Evolutionary conservation across 2,329 filamentous ascomycete species (phyloP).

Genomic region (Calonectria naviculata): DNA sequence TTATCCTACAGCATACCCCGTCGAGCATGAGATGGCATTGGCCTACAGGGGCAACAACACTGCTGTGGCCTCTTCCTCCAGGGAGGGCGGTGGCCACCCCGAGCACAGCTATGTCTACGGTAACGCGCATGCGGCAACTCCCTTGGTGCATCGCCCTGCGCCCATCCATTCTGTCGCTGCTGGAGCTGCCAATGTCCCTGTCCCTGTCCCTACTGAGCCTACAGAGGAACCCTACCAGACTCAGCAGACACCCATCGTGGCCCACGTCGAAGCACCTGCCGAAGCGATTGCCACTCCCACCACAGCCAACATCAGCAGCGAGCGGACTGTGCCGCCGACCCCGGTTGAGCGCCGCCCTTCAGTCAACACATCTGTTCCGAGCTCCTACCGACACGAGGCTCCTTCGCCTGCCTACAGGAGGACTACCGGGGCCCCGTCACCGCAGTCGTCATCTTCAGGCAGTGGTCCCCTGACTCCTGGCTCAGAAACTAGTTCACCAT

Average conservation of each 20-base stretch:
- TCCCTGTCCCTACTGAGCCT: constrained; percentile 31
- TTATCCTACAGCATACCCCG: constrained; percentile 36
- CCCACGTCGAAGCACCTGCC: background rate
- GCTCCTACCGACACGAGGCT: constrained; percentile 41
- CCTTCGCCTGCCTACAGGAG: constrained; percentile 37
- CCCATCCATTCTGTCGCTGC: no score
- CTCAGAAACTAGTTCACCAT: constrained; percentile 29
- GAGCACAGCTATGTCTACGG: constrained; percentile 41
- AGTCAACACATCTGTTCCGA: constrained; percentile 27
- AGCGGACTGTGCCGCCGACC: constrained; percentile 35
- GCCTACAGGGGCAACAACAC: constrained; percentile 33
- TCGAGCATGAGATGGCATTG: constrained; percentile 41
- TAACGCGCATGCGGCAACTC: constrained; percentile 13
- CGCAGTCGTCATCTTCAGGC: constrained; percentile 29
- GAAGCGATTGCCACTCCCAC: background rate
- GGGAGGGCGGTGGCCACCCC: constrained; percentile 35
- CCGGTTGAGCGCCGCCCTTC: constrained; percentile 22
- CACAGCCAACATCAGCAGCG: constrained; percentile 24
- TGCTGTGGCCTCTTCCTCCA: constrained; percentile 14
- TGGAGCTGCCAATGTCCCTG: background rate
- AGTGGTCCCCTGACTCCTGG: constrained; percentile 34
- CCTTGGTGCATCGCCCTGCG: background rate
- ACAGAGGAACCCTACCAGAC: background rate
- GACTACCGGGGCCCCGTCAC: constrained; percentile 5
- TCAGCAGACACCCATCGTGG: background rate